Conservation (phyloP, 2,329 filamentous ascomycete species). For the Pseudogymnoascus sp. region DNA sequence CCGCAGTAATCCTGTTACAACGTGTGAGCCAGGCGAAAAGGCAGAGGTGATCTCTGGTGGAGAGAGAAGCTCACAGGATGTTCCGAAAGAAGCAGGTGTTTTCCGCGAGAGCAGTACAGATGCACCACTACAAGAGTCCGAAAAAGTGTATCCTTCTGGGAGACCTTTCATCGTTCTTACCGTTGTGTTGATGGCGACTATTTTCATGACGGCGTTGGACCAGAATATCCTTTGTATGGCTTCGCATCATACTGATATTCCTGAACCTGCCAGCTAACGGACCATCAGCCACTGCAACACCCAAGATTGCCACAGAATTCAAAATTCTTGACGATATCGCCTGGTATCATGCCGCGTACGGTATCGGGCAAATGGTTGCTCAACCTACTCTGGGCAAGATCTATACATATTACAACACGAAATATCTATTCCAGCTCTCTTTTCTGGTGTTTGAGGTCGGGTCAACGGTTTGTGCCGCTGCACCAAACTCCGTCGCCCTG, state of each 20-base stretch:
- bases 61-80: background rate
- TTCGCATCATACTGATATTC: slow-evolving; percentile 13
- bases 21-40: background rate
- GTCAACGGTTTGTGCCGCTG: slow-evolving; percentile 23
- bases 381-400: slow-evolving; percentile 20
- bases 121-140: background rate
- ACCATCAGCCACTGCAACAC: slow-evolving; percentile 18
- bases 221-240: background rate
- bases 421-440: slow-evolving; percentile 20
- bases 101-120: background rate
- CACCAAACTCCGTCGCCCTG: slow-evolving; percentile 25
- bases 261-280: slow-evolving; percentile 37
- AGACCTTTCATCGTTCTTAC: background rate
- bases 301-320: slow-evolving; percentile 19
- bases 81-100: background rate
- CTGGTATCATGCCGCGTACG: slow-evolving; percentile 33
- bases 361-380: slow-evolving; percentile 24
- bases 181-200: background rate
- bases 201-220: background rate
- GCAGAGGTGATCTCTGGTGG: background rate
- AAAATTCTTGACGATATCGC: slow-evolving; percentile 18
- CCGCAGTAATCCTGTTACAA: background rate
- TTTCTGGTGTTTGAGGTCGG: slow-evolving; percentile 26
- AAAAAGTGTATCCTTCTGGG: background rate
- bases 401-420: slow-evolving; percentile 24